Evolutionary conservation across 306 rosid genomes (phyloP).

Genomic region (Glycyrrhiza uralensis): DNA sequence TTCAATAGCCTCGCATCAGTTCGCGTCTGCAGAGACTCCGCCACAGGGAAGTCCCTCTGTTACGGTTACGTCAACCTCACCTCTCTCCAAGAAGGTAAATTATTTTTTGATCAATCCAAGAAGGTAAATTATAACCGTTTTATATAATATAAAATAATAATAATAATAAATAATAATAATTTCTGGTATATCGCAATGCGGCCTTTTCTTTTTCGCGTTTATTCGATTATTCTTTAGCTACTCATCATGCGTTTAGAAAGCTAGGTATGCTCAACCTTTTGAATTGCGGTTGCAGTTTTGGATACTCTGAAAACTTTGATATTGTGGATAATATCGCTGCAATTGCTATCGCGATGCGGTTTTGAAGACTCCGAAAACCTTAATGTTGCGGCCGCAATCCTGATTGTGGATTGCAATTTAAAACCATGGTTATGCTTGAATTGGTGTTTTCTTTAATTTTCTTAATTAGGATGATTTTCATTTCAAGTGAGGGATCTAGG

Average conservation of each 20-base stretch:
- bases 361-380: too few species aligned
- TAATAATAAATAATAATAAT: not conserved
- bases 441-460: not conserved
- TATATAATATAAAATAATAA: too few species aligned
- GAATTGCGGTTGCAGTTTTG: too few species aligned
- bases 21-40: conserved; percentile 55
- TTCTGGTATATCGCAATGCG: not conserved
- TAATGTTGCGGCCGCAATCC: too few species aligned
- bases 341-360: too few species aligned
- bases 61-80: conserved; percentile 76
- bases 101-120: too few species aligned
- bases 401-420: too few species aligned
- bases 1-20: conserved; percentile 53
- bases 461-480: too few species aligned
- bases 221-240: not conserved
- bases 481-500: too few species aligned
- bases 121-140: too few species aligned
- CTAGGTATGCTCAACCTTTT: not conserved
- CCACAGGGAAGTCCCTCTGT: conserved; percentile 61
- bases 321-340: too few species aligned
- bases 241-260: not conserved
- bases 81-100: conserved; percentile 55
- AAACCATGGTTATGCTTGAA: not conserved
- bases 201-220: not conserved
- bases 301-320: too few species aligned